Percentiles rank a stretch among this genome's conserved stretches.
phyloP scores from a whole-genome alignment of 352 stramenopile genomes.

The Blastocystis hominis region DNA sequence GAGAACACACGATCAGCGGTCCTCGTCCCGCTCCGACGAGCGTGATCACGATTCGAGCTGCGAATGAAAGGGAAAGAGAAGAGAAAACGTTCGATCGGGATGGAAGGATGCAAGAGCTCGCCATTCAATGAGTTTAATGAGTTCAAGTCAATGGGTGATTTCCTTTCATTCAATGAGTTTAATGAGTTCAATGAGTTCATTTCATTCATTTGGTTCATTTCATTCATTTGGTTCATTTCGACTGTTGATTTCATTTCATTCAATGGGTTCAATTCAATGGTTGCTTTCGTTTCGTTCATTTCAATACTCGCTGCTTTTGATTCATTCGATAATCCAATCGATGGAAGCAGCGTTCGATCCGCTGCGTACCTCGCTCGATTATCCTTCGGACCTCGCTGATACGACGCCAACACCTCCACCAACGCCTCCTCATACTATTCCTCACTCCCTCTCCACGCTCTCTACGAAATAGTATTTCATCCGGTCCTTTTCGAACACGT shows the following conservation, averaged over 20 bases:
- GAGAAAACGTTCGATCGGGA: background rate
- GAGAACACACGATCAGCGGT: slow-evolving; percentile 78
- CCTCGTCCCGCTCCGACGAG: slow-evolving; percentile 86
- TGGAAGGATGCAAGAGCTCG: background rate
- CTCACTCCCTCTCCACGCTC: background rate
- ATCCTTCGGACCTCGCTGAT: background rate
- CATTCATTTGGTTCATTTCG: background rate
- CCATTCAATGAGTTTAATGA: background rate
- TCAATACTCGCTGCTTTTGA: too few relatives aligned
- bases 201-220: background rate
- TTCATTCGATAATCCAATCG: background rate
- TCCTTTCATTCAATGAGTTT: background rate
- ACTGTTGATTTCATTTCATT: too few relatives aligned
- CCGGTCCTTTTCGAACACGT: slow-evolving; percentile 92
- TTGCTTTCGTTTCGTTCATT: too few relatives aligned
- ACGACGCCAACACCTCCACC: slow-evolving; percentile 66
- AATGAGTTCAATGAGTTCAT: background rate
- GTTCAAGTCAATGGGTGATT: too few relatives aligned
- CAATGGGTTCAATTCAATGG: too few relatives aligned
- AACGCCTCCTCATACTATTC: slow-evolving; percentile 86
- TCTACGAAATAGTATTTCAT: slow-evolving; percentile 81
- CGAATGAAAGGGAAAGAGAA: background rate
- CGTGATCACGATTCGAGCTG: slow-evolving; percentile 63
- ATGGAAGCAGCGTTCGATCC: background rate
- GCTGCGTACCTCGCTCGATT: background rate